A percentile compares a stretch with the other conserved stretches of the same genome.
phyloP scores from a whole-genome alignment of 116 monocot genomes.

The Iris pallida region DNA sequence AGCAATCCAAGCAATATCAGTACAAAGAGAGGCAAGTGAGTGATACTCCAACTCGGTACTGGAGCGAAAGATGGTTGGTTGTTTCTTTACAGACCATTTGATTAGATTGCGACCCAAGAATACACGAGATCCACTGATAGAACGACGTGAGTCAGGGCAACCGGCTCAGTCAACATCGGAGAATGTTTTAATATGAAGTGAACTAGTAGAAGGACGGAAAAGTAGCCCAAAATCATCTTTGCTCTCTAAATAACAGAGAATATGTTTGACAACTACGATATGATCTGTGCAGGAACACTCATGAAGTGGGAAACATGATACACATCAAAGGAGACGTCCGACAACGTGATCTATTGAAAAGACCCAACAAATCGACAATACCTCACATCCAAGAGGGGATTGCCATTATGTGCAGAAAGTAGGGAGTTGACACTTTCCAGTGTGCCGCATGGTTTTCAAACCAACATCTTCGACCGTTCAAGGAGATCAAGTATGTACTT shows the following conservation, averaged over 20 bases:
- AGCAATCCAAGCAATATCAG: neutral
- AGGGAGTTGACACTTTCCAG: neutral
- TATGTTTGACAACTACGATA: neutral
- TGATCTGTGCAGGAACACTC: neutral
- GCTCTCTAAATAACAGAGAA: neutral
- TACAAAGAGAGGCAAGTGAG: neutral
- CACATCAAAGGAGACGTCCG: constrained; percentile 5
- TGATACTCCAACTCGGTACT: constrained; percentile 2
- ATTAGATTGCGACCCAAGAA: constrained; percentile 2
- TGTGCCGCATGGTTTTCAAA: constrained; percentile 4
- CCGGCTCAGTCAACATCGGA: constrained; percentile 3
- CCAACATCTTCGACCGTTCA: neutral
- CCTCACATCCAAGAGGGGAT: neutral
- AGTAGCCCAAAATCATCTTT: neutral
- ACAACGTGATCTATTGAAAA: neutral
- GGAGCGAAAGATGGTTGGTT: constrained; percentile 1
- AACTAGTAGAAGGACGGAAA: neutral
- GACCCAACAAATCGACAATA: neutral
- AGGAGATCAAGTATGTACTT: constrained; percentile 4
- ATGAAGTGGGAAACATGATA: neutral
- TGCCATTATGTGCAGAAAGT: neutral
- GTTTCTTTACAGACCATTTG: neutral
- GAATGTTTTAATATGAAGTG: neutral
- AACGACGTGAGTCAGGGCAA: neutral
- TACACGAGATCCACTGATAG: neutral